Evolutionary conservation across 306 rosid genomes (phyloP), one percentile per base, ranked within the genome.

Genomic region (Potentilla sterilis): DNA sequence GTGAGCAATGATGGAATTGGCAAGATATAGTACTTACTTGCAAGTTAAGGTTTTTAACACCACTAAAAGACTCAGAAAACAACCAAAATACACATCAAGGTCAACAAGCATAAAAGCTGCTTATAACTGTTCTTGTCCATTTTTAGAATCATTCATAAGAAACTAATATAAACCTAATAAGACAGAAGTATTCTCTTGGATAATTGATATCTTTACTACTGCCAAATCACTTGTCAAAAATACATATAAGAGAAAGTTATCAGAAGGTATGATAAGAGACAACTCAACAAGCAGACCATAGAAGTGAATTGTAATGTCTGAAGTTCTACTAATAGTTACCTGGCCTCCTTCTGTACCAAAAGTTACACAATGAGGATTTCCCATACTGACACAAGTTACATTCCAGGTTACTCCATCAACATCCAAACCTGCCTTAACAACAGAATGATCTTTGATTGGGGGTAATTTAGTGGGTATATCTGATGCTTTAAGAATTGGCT

Each of bases 331-430:
- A 82, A 81, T 49, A 54, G 69, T 41, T 54, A 95, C 99, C 97
- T 86, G 89, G 58, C 46, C 84, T 77, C 62, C 92, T 63, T 85
- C 84, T 59, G 84, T 80, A 28, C 97, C 85, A 83, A 89, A 90
- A 15, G 95, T 85, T 54, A 95, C 61, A 47, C 98, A 92, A 54
- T 95, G 98, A 55, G 98, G 98, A 84, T 95, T 95, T 83, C 98
- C 98, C 97, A 92, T 90, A 76, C 98, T 86, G 77, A 95, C 98
- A 86, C 99, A 95, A 51, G 97, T 92, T 34, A 92, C 97, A 41
- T 83, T 83, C 99, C 99, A 95, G 75, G 83, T 84, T 62, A 77
- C 86, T 77, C 97, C 99, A 81, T 90, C 92, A 24, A 92, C 96
- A 66, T 80, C 69, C 51, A 95, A 80, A 71, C 77, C 91, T 4